Evolutionary conservation across 495 filamentous ascomycete genomes (phyloP).

Genomic region (Penicillium chermesinum): DNA sequence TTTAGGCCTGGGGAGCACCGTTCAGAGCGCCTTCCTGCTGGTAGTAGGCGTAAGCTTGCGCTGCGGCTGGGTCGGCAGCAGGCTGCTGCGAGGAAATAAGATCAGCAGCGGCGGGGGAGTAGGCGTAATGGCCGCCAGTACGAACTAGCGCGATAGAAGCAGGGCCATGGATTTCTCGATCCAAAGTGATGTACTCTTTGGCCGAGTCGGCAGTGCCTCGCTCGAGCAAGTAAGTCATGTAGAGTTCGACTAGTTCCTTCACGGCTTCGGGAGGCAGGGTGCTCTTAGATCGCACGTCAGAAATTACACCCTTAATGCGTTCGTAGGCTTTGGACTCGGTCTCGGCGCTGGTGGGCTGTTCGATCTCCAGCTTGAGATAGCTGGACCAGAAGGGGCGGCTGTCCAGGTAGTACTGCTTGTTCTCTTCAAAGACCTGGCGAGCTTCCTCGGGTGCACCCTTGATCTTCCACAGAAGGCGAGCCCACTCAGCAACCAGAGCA

Average conservation of each 20-base stretch:
- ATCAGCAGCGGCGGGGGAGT: constrained; percentile 7
- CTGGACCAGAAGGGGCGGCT: constrained; percentile 89
- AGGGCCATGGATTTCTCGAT: constrained; percentile 78
- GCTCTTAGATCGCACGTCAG: constrained; percentile 71
- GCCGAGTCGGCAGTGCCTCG: constrained; percentile 76
- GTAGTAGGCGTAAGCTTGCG: constrained; percentile 38
- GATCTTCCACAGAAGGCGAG: constrained; percentile 81
- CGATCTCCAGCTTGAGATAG: constrained; percentile 84
- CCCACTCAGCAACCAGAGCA: constrained; percentile 85
- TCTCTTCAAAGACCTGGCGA: constrained; percentile 75
- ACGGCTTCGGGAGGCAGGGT: constrained; percentile 60
- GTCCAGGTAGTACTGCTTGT: constrained; percentile 79
- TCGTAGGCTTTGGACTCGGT: constrained; percentile 62
- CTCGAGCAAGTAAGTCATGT: constrained; percentile 81
- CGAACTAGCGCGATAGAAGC: constrained; percentile 34
- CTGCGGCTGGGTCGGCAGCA: constrained; percentile 15
- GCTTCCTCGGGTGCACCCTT: constrained; percentile 83
- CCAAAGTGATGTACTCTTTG: constrained; percentile 79
- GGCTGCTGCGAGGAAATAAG: constrained; percentile 13
- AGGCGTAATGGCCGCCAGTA: constrained; percentile 24
- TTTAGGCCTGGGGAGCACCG: constrained; percentile 19
- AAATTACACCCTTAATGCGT: constrained; percentile 74
- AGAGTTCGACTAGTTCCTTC: constrained; percentile 72
- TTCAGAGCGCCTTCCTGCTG: constrained; percentile 36
- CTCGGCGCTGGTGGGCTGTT: constrained; percentile 68